Conservation (phyloP, 2,329 filamentous ascomycete species). For the Colletotrichum gloeosporioides region DNA sequence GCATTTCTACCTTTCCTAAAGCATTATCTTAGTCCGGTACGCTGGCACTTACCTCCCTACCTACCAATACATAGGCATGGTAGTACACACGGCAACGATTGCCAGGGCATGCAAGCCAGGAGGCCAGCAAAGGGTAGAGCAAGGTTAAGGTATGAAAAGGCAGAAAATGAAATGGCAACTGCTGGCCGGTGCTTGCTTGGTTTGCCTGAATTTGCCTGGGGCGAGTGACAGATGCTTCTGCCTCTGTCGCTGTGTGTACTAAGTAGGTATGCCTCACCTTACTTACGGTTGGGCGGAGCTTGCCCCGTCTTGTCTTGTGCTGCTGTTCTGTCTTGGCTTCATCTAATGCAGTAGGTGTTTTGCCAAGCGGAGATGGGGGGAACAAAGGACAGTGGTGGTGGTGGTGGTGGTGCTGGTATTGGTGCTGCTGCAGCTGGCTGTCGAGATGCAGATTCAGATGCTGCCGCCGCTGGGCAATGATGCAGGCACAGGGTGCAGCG, state of each 20-base stretch:
- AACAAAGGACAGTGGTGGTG: background rate
- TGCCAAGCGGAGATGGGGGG: background rate
- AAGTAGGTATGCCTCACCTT: background rate
- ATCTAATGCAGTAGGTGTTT: background rate
- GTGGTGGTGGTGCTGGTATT: background rate
- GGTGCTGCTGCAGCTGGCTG: background rate
- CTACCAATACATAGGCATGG: background rate
- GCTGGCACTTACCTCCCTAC: too few species aligned
- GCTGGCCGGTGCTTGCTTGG: slow-evolving; percentile 1
- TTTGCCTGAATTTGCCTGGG: background rate
- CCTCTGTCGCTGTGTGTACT: background rate
- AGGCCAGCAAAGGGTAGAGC: background rate
- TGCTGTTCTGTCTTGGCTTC: background rate
- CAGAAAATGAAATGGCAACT: slow-evolving; percentile 1
- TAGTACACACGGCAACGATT: background rate
- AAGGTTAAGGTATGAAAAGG: background rate
- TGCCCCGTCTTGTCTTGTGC: background rate
- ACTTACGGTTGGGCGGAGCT: too few species aligned
- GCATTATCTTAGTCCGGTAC: background rate
- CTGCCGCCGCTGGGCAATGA: background rate
- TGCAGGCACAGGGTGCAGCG: background rate
- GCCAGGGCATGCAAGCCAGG: background rate
- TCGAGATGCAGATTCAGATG: background rate
- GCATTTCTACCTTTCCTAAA: background rate
- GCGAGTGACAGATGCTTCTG: background rate